Conservation (phyloP, 139 green algal species). For the Nannochloris sp. region DNA sequence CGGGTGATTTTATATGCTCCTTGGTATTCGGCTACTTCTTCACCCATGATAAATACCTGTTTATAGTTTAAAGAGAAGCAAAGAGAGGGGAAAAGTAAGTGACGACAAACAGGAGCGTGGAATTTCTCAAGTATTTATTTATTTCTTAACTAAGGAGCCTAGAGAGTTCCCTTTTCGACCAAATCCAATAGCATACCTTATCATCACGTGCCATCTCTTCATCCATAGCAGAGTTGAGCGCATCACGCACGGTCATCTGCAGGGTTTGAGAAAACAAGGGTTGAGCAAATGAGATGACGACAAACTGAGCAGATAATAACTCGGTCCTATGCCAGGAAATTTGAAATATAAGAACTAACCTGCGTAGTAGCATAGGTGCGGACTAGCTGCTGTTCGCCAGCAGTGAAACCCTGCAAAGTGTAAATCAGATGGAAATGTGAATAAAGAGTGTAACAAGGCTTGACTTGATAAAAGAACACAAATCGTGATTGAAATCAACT, state of each 20-base stretch:
- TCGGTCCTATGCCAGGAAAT: neutral
- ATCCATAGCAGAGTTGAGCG: slow-evolving; percentile 92
- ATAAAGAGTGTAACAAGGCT: too few relatives aligned
- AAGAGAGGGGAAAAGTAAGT: neutral
- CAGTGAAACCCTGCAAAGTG: neutral
- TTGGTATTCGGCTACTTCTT: slow-evolving; percentile 98
- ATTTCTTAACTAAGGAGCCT: too few relatives aligned
- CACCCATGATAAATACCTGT: slow-evolving; percentile 90
- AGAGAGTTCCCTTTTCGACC: too few relatives aligned
- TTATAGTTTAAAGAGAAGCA: neutral
- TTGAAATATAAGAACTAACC: neutral
- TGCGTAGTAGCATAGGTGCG: slow-evolving; percentile 22
- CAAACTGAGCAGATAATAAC: neutral
- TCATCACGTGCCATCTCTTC: slow-evolving; percentile 93
- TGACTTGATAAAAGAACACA: too few relatives aligned
- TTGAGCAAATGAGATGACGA: neutral
- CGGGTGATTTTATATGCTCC: slow-evolving; percentile 98
- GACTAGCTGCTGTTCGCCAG: neutral
- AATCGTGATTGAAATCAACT: too few relatives aligned
- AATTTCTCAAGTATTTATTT: too few relatives aligned
- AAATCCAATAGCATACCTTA: too few relatives aligned
- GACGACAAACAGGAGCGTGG: neutral
- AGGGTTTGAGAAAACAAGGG: neutral
- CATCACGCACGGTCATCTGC: slow-evolving; percentile 95
- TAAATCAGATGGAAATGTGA: neutral